A percentile compares a stretch with the other conserved stretches of the same genome.
phyloP scores from a whole-genome alignment of 345 rosid genomes.

The Litchi chinensis region DNA sequence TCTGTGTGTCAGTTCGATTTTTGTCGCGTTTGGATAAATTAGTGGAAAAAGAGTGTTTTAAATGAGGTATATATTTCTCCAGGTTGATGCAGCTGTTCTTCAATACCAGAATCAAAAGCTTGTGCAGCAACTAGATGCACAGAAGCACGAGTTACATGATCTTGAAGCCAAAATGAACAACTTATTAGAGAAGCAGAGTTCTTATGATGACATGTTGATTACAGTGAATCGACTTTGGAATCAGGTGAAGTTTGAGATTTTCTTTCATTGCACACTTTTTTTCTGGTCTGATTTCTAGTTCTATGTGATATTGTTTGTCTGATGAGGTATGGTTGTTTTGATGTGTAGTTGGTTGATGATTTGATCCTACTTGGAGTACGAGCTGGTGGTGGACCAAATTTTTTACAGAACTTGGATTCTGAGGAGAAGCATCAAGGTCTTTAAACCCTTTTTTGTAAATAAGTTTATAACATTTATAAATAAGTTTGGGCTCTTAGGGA shows the following conservation, averaged over 20 bases:
- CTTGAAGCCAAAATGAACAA: slow-evolving; percentile 62
- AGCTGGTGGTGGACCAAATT: slow-evolving; percentile 61
- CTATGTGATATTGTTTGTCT: neutral
- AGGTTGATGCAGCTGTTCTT: slow-evolving; percentile 82
- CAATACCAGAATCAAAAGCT: slow-evolving; percentile 85
- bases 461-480: neutral
- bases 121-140: slow-evolving; percentile 73
- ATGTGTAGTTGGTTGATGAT: slow-evolving; percentile 86
- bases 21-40: neutral
- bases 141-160: slow-evolving; percentile 68
- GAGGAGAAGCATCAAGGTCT: slow-evolving; percentile 57
- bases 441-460: slow-evolving; percentile 3
- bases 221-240: slow-evolving; percentile 72
- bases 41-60: neutral
- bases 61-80: slow-evolving; percentile 7
- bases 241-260: slow-evolving; percentile 49
- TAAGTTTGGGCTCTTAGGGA: neutral
- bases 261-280: neutral
- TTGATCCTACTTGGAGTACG: slow-evolving; percentile 68
- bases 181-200: slow-evolving; percentile 55
- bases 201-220: slow-evolving; percentile 66
- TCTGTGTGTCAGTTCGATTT: neutral
- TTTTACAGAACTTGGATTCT: slow-evolving; percentile 47
- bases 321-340: slow-evolving; percentile 11
- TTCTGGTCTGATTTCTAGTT: neutral